Conservation (phyloP, 495 filamentous ascomycete species). For the Bathelium albidoporum region DNA sequence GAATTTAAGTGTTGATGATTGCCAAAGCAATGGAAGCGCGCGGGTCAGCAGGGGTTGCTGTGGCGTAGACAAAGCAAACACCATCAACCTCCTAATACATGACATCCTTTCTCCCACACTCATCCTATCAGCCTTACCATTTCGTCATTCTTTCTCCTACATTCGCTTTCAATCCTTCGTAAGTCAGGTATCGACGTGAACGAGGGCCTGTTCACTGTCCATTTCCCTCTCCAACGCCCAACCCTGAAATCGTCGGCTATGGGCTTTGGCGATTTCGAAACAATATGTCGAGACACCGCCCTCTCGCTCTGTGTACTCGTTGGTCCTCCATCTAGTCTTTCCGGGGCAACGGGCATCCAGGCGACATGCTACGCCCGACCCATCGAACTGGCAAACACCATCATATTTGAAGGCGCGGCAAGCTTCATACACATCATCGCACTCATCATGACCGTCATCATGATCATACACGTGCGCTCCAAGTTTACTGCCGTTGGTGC, state of each 20-base stretch:
- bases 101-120: neutral
- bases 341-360: conserved; percentile 66
- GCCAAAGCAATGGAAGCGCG: neutral
- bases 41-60: neutral
- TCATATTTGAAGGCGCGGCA: conserved; percentile 91
- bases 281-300: conserved; percentile 74
- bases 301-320: conserved; percentile 83
- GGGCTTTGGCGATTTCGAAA: conserved; percentile 83
- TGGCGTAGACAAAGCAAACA: conserved; percentile 3
- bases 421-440: conserved; percentile 90
- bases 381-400: conserved; percentile 92
- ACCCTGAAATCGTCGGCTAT: conserved; percentile 37
- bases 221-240: conserved; percentile 2
- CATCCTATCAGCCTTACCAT: neutral
- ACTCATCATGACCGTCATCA: conserved; percentile 83
- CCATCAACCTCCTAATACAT: neutral
- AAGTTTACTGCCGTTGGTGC: conserved; percentile 98
- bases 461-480: conserved; percentile 90
- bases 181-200: neutral
- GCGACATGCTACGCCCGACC: conserved; percentile 88
- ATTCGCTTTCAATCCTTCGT: neutral
- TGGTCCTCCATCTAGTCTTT: conserved; percentile 53
- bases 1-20: neutral
- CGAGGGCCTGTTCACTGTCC: no score
- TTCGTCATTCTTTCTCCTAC: neutral